Base-by-base conservation (phyloP, 495 filamentous ascomycete genomes). In the Hyaloscypha hepaticicola region DNA sequence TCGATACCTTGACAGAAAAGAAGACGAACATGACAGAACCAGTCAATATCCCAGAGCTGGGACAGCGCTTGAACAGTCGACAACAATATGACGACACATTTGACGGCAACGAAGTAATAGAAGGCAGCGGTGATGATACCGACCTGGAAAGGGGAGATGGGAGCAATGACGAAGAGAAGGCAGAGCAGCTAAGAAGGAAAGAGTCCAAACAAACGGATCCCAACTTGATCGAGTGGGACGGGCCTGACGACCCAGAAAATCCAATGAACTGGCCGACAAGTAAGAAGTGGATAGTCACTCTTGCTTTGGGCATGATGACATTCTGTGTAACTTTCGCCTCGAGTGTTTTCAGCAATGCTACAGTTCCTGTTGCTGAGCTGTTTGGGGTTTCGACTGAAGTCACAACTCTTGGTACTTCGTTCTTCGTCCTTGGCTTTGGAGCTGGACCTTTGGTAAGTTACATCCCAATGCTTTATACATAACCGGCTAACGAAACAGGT, bases 221-320 rank as follows among this genome's bases (percentile, higher is more conserved):
- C 0, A 70, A 70, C 61, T 52, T 73, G 16, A 85, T 90, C 26
- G 87, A 88, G 68, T 91, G 90, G 66, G 86, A 90, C 24, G 88
- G 88, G 0, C 80, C 82, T 0, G 80, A 87, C 59, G 88, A 91
- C 70, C 86, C 87, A 0, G 89, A 88, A 72, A 75, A 77, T 25
- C 87, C 88, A 0, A 65, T 85, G 62, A 90, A 91, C 73, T 91
- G 88, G 87, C 76, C 82, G 0, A 78, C 82, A 49, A 68, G 62
- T 41, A 90, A 89, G 74, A 91, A 90, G 74, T 76, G 79, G 29
- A 59, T 82, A 11, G 79, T 80, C 0, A 87, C 84, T 0, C 58
- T 85, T 24, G 63, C 85, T 14, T 83, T 86, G 74, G 82, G 82
- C 6, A 73, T 85, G 67, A 82, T 82, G 22, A 87, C 84, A 3